phyloP scores from a whole-genome alignment of 306 rosid genomes.

The Biancaea sappan region DNA sequence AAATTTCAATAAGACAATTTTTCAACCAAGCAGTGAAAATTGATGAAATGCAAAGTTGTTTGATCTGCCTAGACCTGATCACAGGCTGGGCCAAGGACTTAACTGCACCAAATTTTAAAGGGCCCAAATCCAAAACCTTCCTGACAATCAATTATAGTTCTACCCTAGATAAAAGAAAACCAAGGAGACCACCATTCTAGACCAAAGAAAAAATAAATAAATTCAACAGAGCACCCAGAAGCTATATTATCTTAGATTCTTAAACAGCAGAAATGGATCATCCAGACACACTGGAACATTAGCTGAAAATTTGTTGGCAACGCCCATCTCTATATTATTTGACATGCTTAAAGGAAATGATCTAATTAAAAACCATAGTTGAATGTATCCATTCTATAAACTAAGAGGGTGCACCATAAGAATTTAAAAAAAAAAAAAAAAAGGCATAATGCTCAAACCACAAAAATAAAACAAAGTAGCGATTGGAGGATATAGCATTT shows the following conservation, averaged over 20 bases:
- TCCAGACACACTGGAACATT: not conserved
- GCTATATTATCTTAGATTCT: not conserved
- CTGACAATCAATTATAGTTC: not conserved
- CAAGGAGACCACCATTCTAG: not conserved
- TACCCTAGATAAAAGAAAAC: not conserved
- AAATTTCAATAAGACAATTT: not conserved
- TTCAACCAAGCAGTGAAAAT: not conserved
- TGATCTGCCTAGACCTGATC: not conserved
- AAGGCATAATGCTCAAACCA: not conserved
- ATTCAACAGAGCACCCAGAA: not conserved
- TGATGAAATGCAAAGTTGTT: slow-evolving; percentile 23
- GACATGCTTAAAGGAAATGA: not conserved
- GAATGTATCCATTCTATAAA: not conserved
- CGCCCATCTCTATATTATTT: not conserved
- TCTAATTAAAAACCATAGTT: slow-evolving; percentile 5
- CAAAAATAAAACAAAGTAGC: not conserved
- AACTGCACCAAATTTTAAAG: not conserved
- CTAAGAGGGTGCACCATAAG: not conserved
- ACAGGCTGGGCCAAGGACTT: not conserved
- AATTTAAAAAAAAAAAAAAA: not conserved
- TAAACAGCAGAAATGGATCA: not conserved
- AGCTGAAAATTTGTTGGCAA: slow-evolving; percentile 3
- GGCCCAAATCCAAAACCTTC: not conserved
- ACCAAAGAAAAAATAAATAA: not conserved
- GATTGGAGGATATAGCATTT: slow-evolving; percentile 4